phyloP scores from a whole-genome alignment of 768 basidiomycete genomes.

The Sporobolomyces roseus region DNA sequence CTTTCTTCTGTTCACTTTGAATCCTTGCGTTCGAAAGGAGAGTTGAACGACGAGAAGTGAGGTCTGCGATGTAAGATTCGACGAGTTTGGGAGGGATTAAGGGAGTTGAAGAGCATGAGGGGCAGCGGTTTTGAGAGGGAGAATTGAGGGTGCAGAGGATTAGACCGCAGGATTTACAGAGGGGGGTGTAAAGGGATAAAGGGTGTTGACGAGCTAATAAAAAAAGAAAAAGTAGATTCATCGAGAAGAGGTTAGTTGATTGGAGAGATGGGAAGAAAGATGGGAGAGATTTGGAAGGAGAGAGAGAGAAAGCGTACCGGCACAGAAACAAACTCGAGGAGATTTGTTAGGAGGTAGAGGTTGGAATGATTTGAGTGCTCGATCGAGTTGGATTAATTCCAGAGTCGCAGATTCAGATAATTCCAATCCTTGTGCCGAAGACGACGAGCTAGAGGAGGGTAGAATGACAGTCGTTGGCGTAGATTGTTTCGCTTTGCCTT shows the following conservation, averaged over 20 bases:
- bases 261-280: background rate
- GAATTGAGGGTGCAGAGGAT: conserved; percentile 33
- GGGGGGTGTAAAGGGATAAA: conserved; percentile 17
- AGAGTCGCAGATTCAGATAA: background rate
- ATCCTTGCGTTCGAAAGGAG: conserved; percentile 12
- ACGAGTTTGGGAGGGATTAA: conserved; percentile 6
- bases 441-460: conserved; percentile 9
- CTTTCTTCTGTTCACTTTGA: background rate
- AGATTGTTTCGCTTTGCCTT: background rate
- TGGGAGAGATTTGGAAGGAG: background rate
- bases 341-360: background rate
- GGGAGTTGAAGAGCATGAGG: conserved; percentile 23
- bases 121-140: conserved; percentile 29
- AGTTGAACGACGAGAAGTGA: background rate
- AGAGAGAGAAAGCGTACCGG: conserved; percentile 7
- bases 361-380: conserved; percentile 7
- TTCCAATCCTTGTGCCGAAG: no score
- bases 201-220: conserved; percentile 25
- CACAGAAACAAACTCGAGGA: conserved; percentile 25
- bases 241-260: background rate
- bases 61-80: conserved; percentile 8
- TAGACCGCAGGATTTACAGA: conserved; percentile 33
- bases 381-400: conserved; percentile 12
- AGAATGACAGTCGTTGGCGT: background rate
- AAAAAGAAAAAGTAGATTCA: no score